Evolutionary conservation across 371 early-diverging fungal genomes (phyloP), one percentile per base, ranked within the genome.

Genomic region (Saksenaea oblongispora): DNA sequence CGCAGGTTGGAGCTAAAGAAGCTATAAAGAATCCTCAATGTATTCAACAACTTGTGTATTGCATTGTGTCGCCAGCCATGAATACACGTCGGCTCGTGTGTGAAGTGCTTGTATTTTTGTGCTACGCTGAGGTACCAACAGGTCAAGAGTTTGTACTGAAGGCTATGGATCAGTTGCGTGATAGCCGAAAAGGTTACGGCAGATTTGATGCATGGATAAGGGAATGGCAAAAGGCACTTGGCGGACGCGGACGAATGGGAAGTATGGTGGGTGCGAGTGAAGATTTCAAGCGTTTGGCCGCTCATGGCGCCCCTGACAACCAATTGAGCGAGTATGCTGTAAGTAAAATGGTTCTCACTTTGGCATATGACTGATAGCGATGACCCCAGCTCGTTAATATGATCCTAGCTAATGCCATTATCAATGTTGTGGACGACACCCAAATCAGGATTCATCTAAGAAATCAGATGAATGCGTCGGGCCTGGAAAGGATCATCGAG

Each of bases 221-320:
- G n/a, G 85, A 89, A 34, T 70, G 92, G 27, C 89, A 88, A 57
- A 76, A 78, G 13, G 85, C 91, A 0, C 75, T 94, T 15, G 87
- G 89, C 59, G 93, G 93, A 3, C 84, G 93, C 11, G 93, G 93
- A 10, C 83, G 88, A n/a, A 89, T 91, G 83, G 93, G 93, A n/a
- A 90, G 89, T 54, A 76, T 89, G 65, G 94, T 94, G 0, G 91
- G 91, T 2, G 93, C 89, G 35, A 89, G 90, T 39, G 91, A 89
- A 28, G 93, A 90, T 54, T 78, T 89, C 61, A 87, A 87, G 47
- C 82, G 89, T 58, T 59, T 87, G 57, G 87, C 84, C 9, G 79
- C 84, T 28, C 70, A 72, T 61, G 76, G 76, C 31, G 79, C 85
- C 5, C 83, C 87, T 13, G 94, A 94, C 59, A 82, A 84, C 27